These are phyloP conservation scores for Pulicaria dysenterica DNA, from an alignment of 129 eudicot species.

Conservation along the genomic window DNA sequence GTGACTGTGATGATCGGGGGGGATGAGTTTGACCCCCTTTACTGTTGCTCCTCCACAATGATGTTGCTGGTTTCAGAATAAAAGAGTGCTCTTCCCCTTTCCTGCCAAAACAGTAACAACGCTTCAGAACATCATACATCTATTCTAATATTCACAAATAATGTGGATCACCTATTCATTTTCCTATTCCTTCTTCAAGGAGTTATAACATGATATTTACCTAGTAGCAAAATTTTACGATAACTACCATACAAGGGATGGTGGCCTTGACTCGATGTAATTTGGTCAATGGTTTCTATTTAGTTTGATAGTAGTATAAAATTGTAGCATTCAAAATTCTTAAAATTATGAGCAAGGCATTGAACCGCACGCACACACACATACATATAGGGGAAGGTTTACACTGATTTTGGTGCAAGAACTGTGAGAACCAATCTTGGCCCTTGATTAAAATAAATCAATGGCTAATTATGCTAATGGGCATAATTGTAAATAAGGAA, in stretches of 20 bases:
- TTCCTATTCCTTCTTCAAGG: constrained; percentile 12
- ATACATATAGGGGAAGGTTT: too few relatives aligned
- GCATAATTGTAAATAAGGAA: too few relatives aligned
- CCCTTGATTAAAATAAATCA: too few relatives aligned
- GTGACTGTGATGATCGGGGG: constrained; percentile 30
- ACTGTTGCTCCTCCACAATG: constrained; percentile 48
- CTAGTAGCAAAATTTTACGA: neutral
- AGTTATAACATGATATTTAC: neutral
- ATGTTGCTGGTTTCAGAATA: constrained; percentile 78
- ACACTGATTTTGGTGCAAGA: too few relatives aligned
- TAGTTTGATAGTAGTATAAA: too few relatives aligned
- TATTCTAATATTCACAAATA: neutral
- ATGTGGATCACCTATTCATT: neutral
- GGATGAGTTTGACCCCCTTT: constrained; percentile 48
- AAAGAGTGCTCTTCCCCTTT: constrained; percentile 99
- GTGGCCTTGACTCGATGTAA: neutral
- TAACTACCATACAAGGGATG: constrained; percentile 5
- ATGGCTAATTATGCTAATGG: too few relatives aligned
- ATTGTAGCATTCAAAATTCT: too few relatives aligned
- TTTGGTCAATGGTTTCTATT: too few relatives aligned
- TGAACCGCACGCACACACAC: too few relatives aligned
- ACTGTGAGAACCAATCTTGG: too few relatives aligned
- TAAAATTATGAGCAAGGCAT: too few relatives aligned
- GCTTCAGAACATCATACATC: neutral
- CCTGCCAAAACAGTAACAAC: constrained; percentile 53